Conservation (phyloP, 106 monocot species). For the Agapanthus africanus region DNA sequence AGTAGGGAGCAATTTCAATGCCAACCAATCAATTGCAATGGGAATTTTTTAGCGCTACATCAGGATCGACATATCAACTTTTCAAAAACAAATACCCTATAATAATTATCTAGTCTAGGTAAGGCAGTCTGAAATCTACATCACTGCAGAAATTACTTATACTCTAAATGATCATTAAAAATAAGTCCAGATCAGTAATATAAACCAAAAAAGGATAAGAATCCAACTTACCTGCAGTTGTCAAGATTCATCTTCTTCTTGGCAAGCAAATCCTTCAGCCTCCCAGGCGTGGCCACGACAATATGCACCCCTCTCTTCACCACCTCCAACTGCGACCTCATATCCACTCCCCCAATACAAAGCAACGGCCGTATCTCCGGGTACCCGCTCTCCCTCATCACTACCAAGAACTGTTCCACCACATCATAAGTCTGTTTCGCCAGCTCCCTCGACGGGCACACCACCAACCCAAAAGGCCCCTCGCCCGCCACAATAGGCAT, state of each 20-base stretch:
- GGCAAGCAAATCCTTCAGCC: slow-evolving; percentile 87
- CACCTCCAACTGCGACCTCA: slow-evolving; percentile 81
- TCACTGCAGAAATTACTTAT: too few relatives aligned
- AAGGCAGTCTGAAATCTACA: too few relatives aligned
- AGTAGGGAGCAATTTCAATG: too few relatives aligned
- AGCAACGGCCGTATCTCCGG: slow-evolving; percentile 79
- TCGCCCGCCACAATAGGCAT: slow-evolving; percentile 89
- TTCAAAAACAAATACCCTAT: background rate
- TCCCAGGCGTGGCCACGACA: slow-evolving; percentile 95
- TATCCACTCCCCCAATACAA: slow-evolving; percentile 94
- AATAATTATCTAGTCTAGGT: background rate
- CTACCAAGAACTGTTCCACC: slow-evolving; percentile 64
- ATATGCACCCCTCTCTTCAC: slow-evolving; percentile 93
- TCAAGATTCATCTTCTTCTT: slow-evolving; percentile 99
- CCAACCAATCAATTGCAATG: too few relatives aligned
- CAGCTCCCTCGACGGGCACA: slow-evolving; percentile 90
- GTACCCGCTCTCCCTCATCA: slow-evolving; percentile 61
- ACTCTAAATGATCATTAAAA: too few relatives aligned
- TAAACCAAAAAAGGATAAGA: too few relatives aligned
- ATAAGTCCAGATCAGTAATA: too few relatives aligned
- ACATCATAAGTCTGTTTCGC: slow-evolving; percentile 87
- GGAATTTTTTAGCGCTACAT: too few relatives aligned
- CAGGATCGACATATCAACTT: too few relatives aligned
- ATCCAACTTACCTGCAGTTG: slow-evolving; percentile 95
- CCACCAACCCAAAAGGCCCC: slow-evolving; percentile 85